These are phyloP conservation scores for Calonectria multiphialidica DNA, from an alignment of 2,329 filamentous ascomycete species.

Conservation along the genomic window DNA sequence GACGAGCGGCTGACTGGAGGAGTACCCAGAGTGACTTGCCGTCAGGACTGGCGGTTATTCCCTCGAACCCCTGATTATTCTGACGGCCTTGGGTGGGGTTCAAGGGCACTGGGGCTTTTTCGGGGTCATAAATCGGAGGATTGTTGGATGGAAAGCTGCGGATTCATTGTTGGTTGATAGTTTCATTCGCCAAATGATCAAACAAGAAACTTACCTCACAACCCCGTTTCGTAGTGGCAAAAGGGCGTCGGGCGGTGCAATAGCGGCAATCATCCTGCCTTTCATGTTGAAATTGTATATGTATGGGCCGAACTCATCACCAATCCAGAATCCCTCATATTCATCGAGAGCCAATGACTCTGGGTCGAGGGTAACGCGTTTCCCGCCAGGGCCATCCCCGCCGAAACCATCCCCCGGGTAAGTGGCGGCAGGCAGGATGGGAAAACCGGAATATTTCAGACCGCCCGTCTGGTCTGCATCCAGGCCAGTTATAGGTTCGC, in stretches of 20 bases:
- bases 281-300: constrained; percentile 72
- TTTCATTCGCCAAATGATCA: background rate
- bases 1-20: constrained; percentile 71
- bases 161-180: background rate
- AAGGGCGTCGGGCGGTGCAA: constrained; percentile 73
- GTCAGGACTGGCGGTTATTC: constrained; percentile 71
- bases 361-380: constrained; percentile 70
- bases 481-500: constrained; percentile 72
- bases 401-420: constrained; percentile 79
- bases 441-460: constrained; percentile 68
- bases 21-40: constrained; percentile 74
- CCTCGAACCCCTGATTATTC: constrained; percentile 84
- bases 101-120: constrained; percentile 61
- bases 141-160: constrained; percentile 72
- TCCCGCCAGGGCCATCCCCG: constrained; percentile 68
- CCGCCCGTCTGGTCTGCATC: constrained; percentile 69
- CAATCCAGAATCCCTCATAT: constrained; percentile 75
- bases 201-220: constrained; percentile 36
- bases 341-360: constrained; percentile 74
- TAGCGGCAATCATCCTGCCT: constrained; percentile 72
- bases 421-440: constrained; percentile 71
- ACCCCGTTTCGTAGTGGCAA: constrained; percentile 73
- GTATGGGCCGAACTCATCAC: constrained; percentile 79
- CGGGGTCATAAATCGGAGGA: constrained; percentile 69
- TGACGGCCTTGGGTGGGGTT: constrained; percentile 72